Percentiles rank a stretch among this genome's conserved stretches.
These are phyloP conservation scores for Platanus orientalis DNA, from an alignment of 164 flowering plant genomes.

Conservation along the genomic window DNA sequence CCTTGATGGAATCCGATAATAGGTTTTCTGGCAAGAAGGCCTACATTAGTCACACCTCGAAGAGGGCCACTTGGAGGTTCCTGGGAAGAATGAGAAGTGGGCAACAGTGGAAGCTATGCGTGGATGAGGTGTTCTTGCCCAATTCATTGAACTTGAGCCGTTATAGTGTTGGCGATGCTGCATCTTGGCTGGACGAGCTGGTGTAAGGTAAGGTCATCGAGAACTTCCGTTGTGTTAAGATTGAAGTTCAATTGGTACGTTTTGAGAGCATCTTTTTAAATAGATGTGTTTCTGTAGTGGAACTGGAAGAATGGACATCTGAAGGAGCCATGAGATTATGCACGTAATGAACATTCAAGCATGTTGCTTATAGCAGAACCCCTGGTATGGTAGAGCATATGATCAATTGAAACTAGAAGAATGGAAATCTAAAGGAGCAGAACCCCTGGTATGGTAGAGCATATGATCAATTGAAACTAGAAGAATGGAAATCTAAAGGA, in stretches of 20 bases:
- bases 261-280: no score
- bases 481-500: neutral
- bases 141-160: conserved; percentile 14
- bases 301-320: no score
- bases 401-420: no score
- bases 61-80: conserved; percentile 55
- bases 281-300: no score
- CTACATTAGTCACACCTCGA: conserved; percentile 35
- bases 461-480: neutral
- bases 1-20: conserved; percentile 28
- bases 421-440: neutral
- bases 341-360: no score
- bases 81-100: conserved; percentile 61
- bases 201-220: conserved; percentile 36
- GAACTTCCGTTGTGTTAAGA: conserved; percentile 41
- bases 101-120: conserved; percentile 29
- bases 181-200: conserved; percentile 57
- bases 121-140: neutral
- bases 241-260: no score
- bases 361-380: no score
- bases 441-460: neutral
- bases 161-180: conserved; percentile 49
- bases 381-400: no score
- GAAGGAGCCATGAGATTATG: no score
- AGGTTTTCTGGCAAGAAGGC: conserved; percentile 41